phyloP scores from a whole-genome alignment of 306 rosid genomes.

The Sesbania bispinosa region DNA sequence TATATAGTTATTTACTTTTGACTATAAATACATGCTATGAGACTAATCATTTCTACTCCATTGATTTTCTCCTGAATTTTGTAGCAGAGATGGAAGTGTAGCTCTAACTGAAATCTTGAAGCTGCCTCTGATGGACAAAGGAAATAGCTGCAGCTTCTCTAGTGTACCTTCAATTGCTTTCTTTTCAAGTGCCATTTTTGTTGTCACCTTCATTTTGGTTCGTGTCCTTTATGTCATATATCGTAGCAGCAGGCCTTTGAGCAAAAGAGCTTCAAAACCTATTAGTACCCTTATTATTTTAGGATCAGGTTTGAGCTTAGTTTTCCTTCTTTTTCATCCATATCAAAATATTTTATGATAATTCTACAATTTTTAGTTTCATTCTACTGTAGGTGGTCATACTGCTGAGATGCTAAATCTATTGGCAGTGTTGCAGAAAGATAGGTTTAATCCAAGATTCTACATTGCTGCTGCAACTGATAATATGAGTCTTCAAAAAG shows the following conservation, averaged over 20 bases:
- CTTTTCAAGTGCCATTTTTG: slow-evolving; percentile 24
- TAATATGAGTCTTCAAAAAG: slow-evolving; percentile 89
- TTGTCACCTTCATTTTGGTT: slow-evolving; percentile 30
- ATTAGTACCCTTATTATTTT: slow-evolving; percentile 44
- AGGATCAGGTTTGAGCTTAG: slow-evolving; percentile 50
- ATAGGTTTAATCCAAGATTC: slow-evolving; percentile 63
- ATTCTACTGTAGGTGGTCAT: slow-evolving; percentile 60
- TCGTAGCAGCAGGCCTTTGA: slow-evolving; percentile 26
- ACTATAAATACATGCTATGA: not conserved
- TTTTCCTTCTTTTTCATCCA: slow-evolving; percentile 16
- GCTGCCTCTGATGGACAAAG: slow-evolving; percentile 33
- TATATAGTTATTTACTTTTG: not conserved
- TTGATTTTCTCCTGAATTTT: slow-evolving; percentile 2
- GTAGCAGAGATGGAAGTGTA: slow-evolving; percentile 16
- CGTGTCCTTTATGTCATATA: slow-evolving; percentile 38
- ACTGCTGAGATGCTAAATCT: slow-evolving; percentile 95
- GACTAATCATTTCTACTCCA: slow-evolving; percentile 4
- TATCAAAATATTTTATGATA: not conserved
- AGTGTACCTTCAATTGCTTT: slow-evolving; percentile 14
- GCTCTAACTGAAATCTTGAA: slow-evolving; percentile 21
- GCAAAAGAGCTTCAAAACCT: slow-evolving; percentile 34
- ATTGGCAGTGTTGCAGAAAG: slow-evolving; percentile 61
- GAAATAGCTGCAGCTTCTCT: slow-evolving; percentile 35
- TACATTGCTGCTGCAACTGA: slow-evolving; percentile 88
- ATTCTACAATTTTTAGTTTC: not conserved